A percentile compares a stretch with the other conserved stretches of the same genome.
Evolutionary conservation across 1,284 basidiomycete species (phyloP).

Genomic region (Trichosporon sp.): DNA sequence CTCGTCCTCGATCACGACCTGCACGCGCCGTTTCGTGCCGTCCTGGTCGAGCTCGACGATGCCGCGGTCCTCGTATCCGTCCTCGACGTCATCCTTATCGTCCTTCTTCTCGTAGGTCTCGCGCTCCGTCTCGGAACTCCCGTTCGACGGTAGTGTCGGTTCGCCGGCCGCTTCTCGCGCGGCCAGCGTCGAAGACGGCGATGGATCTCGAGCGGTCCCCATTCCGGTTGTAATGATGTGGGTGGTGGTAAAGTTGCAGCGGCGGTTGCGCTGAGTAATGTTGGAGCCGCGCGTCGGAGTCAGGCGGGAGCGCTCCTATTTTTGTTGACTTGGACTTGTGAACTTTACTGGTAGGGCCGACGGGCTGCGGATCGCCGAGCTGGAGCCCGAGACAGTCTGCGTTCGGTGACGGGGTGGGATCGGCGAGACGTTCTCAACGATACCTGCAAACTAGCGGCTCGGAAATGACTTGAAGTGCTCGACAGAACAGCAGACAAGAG

Average conservation of each 20-base stretch:
- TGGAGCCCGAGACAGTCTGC: background rate
- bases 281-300: background rate
- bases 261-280: background rate
- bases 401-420: background rate
- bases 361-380: background rate
- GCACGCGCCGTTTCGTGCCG: constrained; percentile 36
- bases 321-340: background rate
- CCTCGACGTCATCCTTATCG: background rate
- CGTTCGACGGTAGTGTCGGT: background rate
- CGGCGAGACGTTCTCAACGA: too few species aligned
- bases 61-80: constrained; percentile 16
- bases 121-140: background rate
- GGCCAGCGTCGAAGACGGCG: constrained; percentile 11
- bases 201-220: constrained; percentile 3
- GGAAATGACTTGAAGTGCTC: background rate
- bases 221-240: background rate
- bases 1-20: constrained; percentile 42
- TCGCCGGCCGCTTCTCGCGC: background rate
- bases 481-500: background rate
- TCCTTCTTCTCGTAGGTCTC: background rate
- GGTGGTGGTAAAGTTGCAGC: background rate
- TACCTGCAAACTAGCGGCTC: background rate
- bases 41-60: constrained; percentile 23
- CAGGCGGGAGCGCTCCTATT: background rate
- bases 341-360: background rate